phyloP scores from a whole-genome alignment of 306 rosid genomes.

The Crotalaria pallida region DNA sequence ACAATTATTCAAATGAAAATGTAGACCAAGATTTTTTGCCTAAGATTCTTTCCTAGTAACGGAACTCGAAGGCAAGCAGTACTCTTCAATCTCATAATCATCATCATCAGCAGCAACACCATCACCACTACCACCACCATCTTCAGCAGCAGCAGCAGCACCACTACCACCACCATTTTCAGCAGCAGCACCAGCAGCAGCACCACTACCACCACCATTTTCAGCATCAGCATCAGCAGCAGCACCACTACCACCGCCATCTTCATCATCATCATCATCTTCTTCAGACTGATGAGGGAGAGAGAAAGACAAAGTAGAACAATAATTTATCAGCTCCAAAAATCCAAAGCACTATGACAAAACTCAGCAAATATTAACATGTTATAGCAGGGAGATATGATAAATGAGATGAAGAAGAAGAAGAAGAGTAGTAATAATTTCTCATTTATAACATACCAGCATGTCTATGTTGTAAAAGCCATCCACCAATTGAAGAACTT shows the following conservation, averaged over 20 bases:
- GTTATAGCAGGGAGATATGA: background rate
- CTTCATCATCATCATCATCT: too few relatives aligned
- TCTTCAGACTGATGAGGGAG: conserved; percentile 64
- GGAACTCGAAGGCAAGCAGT: conserved; percentile 75
- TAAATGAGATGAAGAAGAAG: background rate
- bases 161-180: too few relatives aligned
- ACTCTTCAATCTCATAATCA: conserved; percentile 69
- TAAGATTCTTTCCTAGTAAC: conserved; percentile 67
- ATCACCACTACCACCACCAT: too few relatives aligned
- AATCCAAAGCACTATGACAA: conserved; percentile 3
- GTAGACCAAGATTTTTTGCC: conserved; percentile 16
- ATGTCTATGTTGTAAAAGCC: conserved; percentile 92
- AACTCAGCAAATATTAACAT: conserved; percentile 4
- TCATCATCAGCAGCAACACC: conserved; percentile 93
- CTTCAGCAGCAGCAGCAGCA: too few relatives aligned
- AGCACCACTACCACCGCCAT: too few relatives aligned
- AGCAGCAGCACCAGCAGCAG: too few relatives aligned
- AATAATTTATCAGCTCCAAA: conserved; percentile 12
- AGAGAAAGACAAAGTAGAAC: conserved; percentile 20
- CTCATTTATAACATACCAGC: conserved; percentile 58
- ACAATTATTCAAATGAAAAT: conserved; percentile 18
- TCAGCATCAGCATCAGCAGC: too few relatives aligned
- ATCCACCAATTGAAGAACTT: conserved; percentile 86
- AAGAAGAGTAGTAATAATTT: too few relatives aligned
- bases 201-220: too few relatives aligned